Percentiles rank a stretch among this genome's conserved stretches.
phyloP scores from a whole-genome alignment of 331 rosid species.

The Malus hybrid region DNA sequence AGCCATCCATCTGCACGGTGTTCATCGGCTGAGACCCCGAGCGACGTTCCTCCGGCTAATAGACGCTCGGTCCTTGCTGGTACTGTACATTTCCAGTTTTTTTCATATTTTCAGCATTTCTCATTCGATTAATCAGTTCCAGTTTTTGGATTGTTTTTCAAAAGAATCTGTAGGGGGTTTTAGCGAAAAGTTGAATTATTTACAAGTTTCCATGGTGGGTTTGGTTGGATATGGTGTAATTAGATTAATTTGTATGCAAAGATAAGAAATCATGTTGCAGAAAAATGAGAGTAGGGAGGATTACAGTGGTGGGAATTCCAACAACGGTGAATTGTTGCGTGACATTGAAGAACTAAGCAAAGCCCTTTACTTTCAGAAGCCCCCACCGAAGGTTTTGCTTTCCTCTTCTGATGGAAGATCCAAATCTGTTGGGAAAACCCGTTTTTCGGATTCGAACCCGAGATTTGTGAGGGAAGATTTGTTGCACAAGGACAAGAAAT shows the following conservation, averaged over 20 bases:
- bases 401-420: constrained; percentile 21
- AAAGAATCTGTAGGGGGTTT: neutral
- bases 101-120: no score
- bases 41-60: no score
- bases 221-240: constrained; percentile 16
- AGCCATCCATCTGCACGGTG: neutral
- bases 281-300: constrained; percentile 22
- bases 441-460: constrained; percentile 23
- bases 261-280: constrained; percentile 21
- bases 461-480: constrained; percentile 27
- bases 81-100: no score
- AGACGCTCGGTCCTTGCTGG: no score
- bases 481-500: neutral
- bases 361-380: constrained; percentile 52
- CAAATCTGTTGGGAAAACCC: constrained; percentile 34
- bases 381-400: constrained; percentile 28
- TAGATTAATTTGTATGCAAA: constrained; percentile 15
- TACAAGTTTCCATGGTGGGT: neutral
- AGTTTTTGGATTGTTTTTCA: no score
- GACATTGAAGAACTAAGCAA: constrained; percentile 62
- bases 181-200: neutral
- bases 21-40: neutral
- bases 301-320: constrained; percentile 22
- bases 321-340: constrained; percentile 44
- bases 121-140: no score